Conservation (phyloP, 345 rosid species). For the Mangifera indica region DNA sequence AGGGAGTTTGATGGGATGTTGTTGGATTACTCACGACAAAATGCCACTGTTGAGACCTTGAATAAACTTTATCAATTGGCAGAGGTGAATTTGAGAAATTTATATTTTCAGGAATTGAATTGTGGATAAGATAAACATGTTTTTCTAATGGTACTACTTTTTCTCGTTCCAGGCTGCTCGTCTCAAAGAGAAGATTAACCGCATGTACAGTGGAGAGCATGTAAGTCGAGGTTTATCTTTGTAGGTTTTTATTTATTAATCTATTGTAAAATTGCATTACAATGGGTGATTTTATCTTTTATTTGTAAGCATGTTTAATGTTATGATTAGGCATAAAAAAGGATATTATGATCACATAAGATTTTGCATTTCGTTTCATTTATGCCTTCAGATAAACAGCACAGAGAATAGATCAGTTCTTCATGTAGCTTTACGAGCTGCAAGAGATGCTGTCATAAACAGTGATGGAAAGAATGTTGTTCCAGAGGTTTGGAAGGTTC, state of each 20-base stretch:
- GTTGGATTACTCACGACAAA: conserved; percentile 80
- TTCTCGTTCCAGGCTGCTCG: conserved; percentile 57
- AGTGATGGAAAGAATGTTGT: conserved; percentile 88
- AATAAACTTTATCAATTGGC: conserved; percentile 70
- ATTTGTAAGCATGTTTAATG: too few relatives aligned
- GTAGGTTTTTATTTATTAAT: neutral
- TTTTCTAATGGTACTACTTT: neutral
- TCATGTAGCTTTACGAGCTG: conserved; percentile 94
- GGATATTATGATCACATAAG: neutral
- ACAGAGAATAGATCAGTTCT: conserved; percentile 95
- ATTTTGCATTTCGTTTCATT: conserved; percentile 13
- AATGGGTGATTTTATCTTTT: too few relatives aligned
- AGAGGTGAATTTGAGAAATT: conserved; percentile 46
- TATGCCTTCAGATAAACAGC: conserved; percentile 67
- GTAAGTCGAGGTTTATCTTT: conserved; percentile 42
- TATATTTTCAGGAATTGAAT: neutral
- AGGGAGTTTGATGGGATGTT: conserved; percentile 78
- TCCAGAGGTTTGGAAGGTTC: conserved; percentile 86
- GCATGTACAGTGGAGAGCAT: conserved; percentile 80
- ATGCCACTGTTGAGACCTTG: conserved; percentile 62
- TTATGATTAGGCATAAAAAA: too few relatives aligned
- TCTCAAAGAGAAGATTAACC: conserved; percentile 67
- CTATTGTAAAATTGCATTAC: neutral
- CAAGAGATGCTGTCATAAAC: conserved; percentile 66
- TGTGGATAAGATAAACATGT: neutral